Evolutionary conservation across 768 basidiomycete species (phyloP).

Genomic region (Galerina sulciceps): DNA sequence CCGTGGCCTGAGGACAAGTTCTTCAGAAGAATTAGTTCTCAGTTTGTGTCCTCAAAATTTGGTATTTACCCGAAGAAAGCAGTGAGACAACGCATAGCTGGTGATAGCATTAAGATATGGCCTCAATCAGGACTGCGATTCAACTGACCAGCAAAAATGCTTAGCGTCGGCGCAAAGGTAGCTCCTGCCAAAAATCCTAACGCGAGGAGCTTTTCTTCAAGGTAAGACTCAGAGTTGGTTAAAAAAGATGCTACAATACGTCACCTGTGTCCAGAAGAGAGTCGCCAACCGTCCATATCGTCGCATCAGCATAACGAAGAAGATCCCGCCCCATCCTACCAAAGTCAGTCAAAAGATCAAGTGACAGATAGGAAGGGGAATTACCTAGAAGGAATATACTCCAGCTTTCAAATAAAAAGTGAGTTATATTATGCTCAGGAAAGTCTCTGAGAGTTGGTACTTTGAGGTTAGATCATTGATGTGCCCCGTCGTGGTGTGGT

Average conservation of each 20-base stretch:
- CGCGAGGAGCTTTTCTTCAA: constrained; percentile 5
- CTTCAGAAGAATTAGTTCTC: constrained; percentile 25
- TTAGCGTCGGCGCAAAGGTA: constrained; percentile 38
- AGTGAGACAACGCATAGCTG: constrained; percentile 63
- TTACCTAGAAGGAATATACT: constrained; percentile 65
- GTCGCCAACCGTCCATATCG: constrained; percentile 68
- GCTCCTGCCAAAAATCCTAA: constrained; percentile 11
- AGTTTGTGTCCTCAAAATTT: not conserved
- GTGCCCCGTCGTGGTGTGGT: constrained; percentile 53
- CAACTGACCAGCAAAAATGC: constrained; percentile 49
- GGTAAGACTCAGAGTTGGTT: not conserved
- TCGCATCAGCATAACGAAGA: constrained; percentile 67
- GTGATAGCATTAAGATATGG: not conserved
- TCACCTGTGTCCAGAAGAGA: constrained; percentile 73
- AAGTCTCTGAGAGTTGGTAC: constrained; percentile 21
- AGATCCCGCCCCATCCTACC: constrained; percentile 62
- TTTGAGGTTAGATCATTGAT: constrained; percentile 70
- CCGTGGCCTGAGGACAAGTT: constrained; percentile 66
- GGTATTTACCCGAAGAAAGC: constrained; percentile 56
- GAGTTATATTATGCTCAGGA: not conserved
- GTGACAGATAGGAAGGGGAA: constrained; percentile 6
- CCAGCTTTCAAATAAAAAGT: constrained; percentile 47
- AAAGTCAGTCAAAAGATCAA: not conserved
- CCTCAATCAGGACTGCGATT: not conserved
- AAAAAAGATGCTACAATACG: constrained; percentile 2